Conservation (phyloP, 2,329 filamentous ascomycete species). For the Phaeosphaeria sp. region DNA sequence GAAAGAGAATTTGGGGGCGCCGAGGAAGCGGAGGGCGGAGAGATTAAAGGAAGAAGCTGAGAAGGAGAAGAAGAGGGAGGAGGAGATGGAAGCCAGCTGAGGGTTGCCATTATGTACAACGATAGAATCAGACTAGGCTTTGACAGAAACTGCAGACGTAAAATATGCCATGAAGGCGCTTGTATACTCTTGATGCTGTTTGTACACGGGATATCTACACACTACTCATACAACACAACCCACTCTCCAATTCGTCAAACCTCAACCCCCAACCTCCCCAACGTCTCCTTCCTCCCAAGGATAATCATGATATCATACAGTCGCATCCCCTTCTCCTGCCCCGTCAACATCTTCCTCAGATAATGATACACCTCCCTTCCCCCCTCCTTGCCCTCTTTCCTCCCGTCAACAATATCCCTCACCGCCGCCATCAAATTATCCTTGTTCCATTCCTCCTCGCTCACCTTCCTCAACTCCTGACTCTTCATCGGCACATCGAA, state of each 20-base stretch:
- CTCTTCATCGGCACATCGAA: slow-evolving; percentile 25
- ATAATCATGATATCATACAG: slow-evolving; percentile 47
- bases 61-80: slow-evolving; percentile 14
- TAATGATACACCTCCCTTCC: slow-evolving; percentile 45
- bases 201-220: not conserved
- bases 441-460: slow-evolving; percentile 29
- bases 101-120: too few relatives aligned
- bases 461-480: slow-evolving; percentile 24
- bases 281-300: slow-evolving; percentile 39
- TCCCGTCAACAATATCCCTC: slow-evolving; percentile 34
- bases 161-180: not conserved
- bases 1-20: slow-evolving; percentile 1
- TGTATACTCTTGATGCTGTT: not conserved
- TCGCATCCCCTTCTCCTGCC: slow-evolving; percentile 39
- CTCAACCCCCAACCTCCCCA: slow-evolving; percentile 35
- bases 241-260: not conserved
- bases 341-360: slow-evolving; percentile 39
- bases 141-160: too few relatives aligned
- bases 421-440: slow-evolving; percentile 35
- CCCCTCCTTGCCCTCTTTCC: slow-evolving; percentile 29
- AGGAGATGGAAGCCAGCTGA: too few relatives aligned
- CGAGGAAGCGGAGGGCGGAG: not conserved
- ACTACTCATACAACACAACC: not conserved
- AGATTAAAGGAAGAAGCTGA: slow-evolving; percentile 27
- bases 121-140: too few relatives aligned